These are phyloP conservation scores for Syzygium jambos DNA, from an alignment of 345 rosid genomes.

Conservation along the genomic window DNA sequence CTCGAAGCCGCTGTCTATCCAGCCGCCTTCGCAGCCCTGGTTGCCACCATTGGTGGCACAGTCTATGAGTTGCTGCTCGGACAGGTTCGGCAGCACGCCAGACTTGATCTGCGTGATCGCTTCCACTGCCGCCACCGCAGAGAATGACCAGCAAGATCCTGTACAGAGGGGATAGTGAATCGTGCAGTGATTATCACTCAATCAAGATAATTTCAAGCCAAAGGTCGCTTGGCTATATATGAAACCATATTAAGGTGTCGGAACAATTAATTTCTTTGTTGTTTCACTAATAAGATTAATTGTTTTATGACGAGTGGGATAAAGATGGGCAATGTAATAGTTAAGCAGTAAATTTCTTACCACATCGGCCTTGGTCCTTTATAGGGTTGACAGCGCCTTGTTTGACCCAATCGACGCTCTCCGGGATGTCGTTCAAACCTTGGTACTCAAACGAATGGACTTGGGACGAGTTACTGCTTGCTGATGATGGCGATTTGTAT, in stretches of 20 bases:
- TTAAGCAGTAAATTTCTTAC: conserved; percentile 2
- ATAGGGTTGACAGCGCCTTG: background rate
- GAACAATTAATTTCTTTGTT: too few species aligned
- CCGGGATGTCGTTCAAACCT: conserved; percentile 1
- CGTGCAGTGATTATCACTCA: too few species aligned
- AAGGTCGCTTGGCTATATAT: too few species aligned
- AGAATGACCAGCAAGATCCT: background rate
- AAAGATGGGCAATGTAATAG: too few species aligned
- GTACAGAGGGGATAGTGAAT: background rate
- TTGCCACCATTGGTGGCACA: background rate
- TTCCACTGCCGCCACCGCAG: background rate
- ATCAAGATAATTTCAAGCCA: too few species aligned
- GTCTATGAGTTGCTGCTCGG: too few species aligned
- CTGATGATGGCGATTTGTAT: background rate
- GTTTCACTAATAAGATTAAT: too few species aligned
- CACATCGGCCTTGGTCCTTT: conserved; percentile 27
- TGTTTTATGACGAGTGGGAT: too few species aligned
- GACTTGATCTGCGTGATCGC: too few species aligned
- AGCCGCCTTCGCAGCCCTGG: conserved; percentile 36
- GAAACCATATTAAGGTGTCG: too few species aligned
- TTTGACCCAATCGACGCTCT: conserved; percentile 21
- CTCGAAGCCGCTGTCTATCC: conserved; percentile 20
- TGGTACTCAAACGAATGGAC: background rate
- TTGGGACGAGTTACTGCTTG: conserved; percentile 1
- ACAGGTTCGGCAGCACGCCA: too few species aligned